Conservation (phyloP, 805 yeast species). For the Saturnispora besseyi region DNA sequence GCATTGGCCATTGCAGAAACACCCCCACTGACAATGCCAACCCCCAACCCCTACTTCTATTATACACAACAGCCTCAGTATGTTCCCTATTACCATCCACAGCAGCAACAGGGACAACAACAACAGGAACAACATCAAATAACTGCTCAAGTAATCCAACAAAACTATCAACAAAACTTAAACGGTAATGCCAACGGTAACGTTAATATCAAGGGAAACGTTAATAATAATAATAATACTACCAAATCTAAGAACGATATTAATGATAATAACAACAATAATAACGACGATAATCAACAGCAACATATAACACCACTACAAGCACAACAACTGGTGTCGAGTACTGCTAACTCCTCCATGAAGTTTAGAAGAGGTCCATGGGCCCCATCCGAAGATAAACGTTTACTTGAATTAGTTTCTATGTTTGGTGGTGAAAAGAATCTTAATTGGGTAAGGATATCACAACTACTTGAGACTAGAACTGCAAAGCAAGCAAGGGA, state of each 20-base stretch:
- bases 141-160: neutral
- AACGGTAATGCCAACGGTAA: constrained; percentile 2
- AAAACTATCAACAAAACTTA: neutral
- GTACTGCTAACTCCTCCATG: neutral
- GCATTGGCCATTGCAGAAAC: neutral
- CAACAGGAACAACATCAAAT: constrained; percentile 5
- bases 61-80: neutral
- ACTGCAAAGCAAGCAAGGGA: constrained; percentile 91
- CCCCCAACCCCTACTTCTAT: neutral
- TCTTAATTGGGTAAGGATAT: constrained; percentile 76
- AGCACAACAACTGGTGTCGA: neutral
- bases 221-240: constrained; percentile 4
- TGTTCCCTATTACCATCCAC: neutral
- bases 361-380: constrained; percentile 68
- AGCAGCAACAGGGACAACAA: constrained; percentile 6
- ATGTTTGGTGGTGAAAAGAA: constrained; percentile 57
- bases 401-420: constrained; percentile 58
- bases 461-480: constrained; percentile 62
- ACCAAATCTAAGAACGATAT: no score
- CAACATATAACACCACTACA: neutral
- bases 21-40: neutral
- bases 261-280: neutral
- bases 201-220: constrained; percentile 1
- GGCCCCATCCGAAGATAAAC: constrained; percentile 78
- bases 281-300: neutral